Evolutionary conservation across 139 green algal species (phyloP).

Genomic region (Volvox reticuliferus): DNA sequence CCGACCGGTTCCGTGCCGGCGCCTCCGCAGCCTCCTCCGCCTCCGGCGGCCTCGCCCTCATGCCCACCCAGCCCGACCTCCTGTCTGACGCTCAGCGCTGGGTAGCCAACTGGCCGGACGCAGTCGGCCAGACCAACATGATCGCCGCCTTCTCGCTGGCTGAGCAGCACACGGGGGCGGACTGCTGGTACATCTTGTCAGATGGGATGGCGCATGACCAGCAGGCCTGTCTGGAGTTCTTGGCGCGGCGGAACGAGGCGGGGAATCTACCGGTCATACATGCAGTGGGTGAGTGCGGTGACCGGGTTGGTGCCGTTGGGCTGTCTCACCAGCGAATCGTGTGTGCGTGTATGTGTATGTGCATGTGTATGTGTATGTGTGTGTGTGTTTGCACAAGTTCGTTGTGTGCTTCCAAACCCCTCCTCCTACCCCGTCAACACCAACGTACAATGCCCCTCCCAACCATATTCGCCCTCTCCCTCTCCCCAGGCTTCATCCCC

Average conservation of each 20-base stretch:
- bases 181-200: constrained; percentile 72
- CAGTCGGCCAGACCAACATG: constrained; percentile 58
- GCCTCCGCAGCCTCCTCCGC: background rate
- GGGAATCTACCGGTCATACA: constrained; percentile 61
- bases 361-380: background rate
- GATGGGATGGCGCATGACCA: constrained; percentile 71
- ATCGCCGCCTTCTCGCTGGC: constrained; percentile 53
- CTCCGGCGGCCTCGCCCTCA: constrained; percentile 35
- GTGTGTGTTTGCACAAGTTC: background rate
- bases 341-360: too few relatives aligned
- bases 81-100: constrained; percentile 68
- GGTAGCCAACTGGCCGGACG: constrained; percentile 78
- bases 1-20: background rate
- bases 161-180: constrained; percentile 52
- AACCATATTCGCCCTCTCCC: background rate
- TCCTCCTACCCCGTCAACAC: background rate
- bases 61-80: constrained; percentile 61
- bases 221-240: constrained; percentile 54
- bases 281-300: constrained; percentile 52
- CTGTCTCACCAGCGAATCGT: too few relatives aligned
- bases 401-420: background rate
- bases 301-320: background rate
- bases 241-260: constrained; percentile 33
- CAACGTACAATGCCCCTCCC: background rate
- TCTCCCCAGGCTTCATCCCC: constrained; percentile 67